phyloP scores from a whole-genome alignment of 2,329 filamentous ascomycete species.

The Ustilaginoidea virens region DNA sequence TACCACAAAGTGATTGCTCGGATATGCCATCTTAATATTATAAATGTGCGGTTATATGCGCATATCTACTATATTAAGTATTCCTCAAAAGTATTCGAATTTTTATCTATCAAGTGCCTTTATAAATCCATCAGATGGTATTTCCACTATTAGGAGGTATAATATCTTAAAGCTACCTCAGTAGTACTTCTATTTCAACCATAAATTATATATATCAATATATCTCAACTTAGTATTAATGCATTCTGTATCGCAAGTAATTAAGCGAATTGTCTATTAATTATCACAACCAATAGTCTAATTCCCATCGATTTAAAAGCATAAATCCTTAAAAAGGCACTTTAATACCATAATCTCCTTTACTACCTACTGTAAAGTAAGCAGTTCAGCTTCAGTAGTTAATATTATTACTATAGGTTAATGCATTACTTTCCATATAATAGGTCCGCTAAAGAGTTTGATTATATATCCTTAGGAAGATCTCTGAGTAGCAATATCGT shows the following conservation, averaged over 20 bases:
- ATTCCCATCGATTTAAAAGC: neutral
- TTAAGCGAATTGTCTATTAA: neutral
- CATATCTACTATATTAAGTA: neutral
- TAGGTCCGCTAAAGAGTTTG: neutral
- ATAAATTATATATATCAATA: neutral
- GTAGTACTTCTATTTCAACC: neutral
- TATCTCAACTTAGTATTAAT: neutral
- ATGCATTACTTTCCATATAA: neutral
- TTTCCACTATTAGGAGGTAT: neutral
- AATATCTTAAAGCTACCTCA: neutral
- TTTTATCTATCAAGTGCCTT: neutral
- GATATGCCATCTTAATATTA: neutral
- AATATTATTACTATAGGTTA: neutral
- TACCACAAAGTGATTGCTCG: too few species aligned
- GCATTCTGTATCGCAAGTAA: neutral
- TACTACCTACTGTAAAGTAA: neutral
- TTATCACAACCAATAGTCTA: neutral
- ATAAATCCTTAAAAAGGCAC: too few species aligned
- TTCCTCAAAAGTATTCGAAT: neutral
- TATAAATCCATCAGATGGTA: neutral
- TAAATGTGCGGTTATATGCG: neutral
- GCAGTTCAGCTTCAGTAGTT: neutral
- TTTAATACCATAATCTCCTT: too few species aligned
- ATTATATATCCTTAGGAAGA: neutral
- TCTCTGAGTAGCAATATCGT: neutral